phyloP scores from a whole-genome alignment of 352 stramenopile species.

The Phytophthora crassamura region DNA sequence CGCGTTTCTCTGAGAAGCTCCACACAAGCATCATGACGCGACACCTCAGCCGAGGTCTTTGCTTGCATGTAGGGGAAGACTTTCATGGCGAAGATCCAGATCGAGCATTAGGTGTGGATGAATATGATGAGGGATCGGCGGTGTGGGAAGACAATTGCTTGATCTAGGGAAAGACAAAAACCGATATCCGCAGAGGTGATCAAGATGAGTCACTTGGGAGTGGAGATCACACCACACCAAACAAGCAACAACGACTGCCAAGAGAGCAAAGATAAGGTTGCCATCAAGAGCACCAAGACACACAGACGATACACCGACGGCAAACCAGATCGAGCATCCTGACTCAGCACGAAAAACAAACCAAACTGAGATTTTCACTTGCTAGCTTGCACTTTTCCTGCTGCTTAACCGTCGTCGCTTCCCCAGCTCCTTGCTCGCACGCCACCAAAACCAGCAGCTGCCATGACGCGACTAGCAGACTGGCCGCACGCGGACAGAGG shows the following conservation, averaged over 20 bases:
- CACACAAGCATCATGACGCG: no score
- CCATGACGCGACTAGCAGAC: not conserved
- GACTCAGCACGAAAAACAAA: constrained; percentile 40
- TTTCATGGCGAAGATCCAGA: no score
- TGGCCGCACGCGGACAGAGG: no score
- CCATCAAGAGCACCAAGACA: not conserved
- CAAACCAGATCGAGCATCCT: not conserved
- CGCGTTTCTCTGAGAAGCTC: no score
- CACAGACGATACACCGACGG: not conserved
- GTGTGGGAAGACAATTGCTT: no score
- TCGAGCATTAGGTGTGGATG: no score
- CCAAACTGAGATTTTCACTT: constrained; percentile 40
- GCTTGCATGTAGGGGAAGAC: no score
- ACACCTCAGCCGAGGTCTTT: no score
- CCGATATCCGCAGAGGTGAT: constrained; percentile 15
- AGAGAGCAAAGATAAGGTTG: not conserved
- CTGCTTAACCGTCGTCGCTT: constrained; percentile 33
- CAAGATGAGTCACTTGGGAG: constrained; percentile 31
- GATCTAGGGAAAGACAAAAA: not conserved
- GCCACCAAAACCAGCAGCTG: constrained; percentile 4
- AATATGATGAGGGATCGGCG: no score
- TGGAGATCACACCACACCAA: constrained; percentile 1
- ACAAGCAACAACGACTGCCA: not conserved
- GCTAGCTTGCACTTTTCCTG: constrained; percentile 42
- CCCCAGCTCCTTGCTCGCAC: constrained; percentile 11